Conservation (phyloP, 306 rosid species). For the Cicer pinnatifidum region DNA sequence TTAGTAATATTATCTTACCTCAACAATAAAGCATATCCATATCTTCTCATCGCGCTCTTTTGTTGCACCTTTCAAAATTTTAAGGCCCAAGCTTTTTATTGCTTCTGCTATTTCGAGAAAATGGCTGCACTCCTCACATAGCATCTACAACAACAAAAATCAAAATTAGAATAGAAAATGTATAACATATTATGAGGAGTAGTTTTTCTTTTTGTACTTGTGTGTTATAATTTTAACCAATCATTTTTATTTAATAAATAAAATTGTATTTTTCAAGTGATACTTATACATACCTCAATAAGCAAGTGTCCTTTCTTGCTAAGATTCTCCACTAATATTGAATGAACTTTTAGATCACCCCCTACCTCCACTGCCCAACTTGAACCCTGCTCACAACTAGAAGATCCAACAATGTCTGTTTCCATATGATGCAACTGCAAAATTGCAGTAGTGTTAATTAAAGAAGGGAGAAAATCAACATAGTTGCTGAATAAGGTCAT, state of each 20-base stretch:
- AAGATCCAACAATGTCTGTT: conserved; percentile 63
- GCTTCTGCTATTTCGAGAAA: conserved; percentile 97
- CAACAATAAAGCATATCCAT: conserved; percentile 92
- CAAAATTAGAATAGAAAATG: conserved; percentile 37
- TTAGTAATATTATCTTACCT: conserved; percentile 57
- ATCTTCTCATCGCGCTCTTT: conserved; percentile 82
- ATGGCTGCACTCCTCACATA: conserved; percentile 94
- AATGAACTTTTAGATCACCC: conserved; percentile 89
- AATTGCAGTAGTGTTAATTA: conserved; percentile 38
- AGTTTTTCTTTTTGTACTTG: background rate
- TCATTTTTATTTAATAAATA: conserved; percentile 35
- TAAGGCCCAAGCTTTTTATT: conserved; percentile 81
- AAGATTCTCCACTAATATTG: conserved; percentile 87
- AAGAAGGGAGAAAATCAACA: conserved; percentile 32
- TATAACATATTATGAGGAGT: background rate
- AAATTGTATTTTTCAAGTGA: conserved; percentile 12
- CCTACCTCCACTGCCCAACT: conserved; percentile 99
- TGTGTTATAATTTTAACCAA: conserved; percentile 31
- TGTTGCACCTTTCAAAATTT: conserved; percentile 82
- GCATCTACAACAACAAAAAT: conserved; percentile 60
- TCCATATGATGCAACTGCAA: conserved; percentile 66
- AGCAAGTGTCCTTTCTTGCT: conserved; percentile 92
- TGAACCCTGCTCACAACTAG: conserved; percentile 75
- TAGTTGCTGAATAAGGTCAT: conserved; percentile 25
- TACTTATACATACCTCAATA: conserved; percentile 69